Conservation (phyloP, 345 rosid genomes). For the Salix koriyanagi region DNA sequence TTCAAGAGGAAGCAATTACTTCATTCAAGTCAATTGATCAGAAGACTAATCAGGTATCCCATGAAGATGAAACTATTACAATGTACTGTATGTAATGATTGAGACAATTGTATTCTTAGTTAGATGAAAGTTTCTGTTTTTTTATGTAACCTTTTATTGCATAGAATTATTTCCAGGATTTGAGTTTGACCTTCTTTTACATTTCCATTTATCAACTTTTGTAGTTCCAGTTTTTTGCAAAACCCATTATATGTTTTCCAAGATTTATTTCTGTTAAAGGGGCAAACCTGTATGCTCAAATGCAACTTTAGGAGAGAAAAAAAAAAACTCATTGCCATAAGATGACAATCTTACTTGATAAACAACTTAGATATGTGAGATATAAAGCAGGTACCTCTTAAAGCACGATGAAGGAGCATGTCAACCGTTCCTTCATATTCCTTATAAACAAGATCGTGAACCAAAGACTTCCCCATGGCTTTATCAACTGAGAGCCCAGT, state of each 20-base stretch:
- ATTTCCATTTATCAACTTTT: neutral
- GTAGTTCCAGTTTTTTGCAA: neutral
- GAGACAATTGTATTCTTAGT: neutral
- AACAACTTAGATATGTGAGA: neutral
- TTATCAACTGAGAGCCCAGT: constrained; percentile 88
- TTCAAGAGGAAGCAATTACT: neutral
- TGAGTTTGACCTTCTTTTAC: neutral
- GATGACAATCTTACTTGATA: neutral
- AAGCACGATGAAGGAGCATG: constrained; percentile 67
- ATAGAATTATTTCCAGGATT: neutral
- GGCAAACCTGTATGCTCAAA: constrained; percentile 4
- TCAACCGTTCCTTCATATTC: constrained; percentile 72
- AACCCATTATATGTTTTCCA: neutral
- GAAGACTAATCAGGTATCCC: neutral
- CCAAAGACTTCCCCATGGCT: constrained; percentile 92
- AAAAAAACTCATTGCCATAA: neutral
- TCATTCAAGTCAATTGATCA: neutral
- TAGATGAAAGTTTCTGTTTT: neutral
- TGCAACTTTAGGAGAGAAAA: neutral
- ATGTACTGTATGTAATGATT: neutral
- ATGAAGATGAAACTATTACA: neutral
- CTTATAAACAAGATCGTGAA: constrained; percentile 67
- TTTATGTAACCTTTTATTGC: neutral
- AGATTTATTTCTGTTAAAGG: constrained; percentile 1
- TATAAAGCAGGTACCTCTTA: constrained; percentile 56